These are phyloP conservation scores for Aphanocladium album DNA, from an alignment of 2,329 filamentous ascomycete genomes.

Conservation along the genomic window DNA sequence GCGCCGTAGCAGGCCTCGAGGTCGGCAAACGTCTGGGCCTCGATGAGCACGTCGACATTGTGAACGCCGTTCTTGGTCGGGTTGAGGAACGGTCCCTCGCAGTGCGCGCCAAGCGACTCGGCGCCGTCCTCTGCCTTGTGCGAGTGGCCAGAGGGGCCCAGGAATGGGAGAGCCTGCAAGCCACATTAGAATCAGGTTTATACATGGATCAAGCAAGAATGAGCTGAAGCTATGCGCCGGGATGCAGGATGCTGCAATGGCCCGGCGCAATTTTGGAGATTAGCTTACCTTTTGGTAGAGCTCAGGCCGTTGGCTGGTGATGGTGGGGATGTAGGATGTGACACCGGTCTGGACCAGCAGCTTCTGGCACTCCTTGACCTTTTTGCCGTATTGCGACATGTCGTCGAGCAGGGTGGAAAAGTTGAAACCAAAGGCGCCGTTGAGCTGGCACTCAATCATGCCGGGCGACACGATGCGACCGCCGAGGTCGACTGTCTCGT, in stretches of 20 bases:
- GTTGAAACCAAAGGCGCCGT: constrained; percentile 89
- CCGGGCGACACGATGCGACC: constrained; percentile 82
- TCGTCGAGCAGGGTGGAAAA: constrained; percentile 74
- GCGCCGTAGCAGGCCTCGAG: constrained; percentile 68
- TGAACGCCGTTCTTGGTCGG: constrained; percentile 84
- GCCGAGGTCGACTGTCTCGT: constrained; percentile 70
- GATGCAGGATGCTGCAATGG: too few relatives aligned
- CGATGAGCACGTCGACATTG: constrained; percentile 64
- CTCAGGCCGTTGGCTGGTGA: constrained; percentile 74
- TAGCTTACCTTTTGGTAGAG: constrained; percentile 71
- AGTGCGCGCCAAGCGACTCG: constrained; percentile 84
- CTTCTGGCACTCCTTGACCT: constrained; percentile 65
- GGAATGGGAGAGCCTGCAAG: constrained; percentile 61
- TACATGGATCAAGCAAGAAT: not conserved
- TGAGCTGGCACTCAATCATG: constrained; percentile 87
- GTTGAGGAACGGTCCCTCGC: constrained; percentile 84
- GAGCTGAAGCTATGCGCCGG: not conserved
- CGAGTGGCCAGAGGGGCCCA: constrained; percentile 62
- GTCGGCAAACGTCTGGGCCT: constrained; percentile 59
- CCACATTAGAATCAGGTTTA: not conserved
- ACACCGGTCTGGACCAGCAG: constrained; percentile 73
- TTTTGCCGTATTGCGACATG: constrained; percentile 64
- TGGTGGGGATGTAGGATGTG: constrained; percentile 80
- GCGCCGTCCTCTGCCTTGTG: constrained; percentile 64
- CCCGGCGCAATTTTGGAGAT: too few relatives aligned